These are phyloP conservation scores for Evernia prunastri DNA, from an alignment of 495 filamentous ascomycete species.

Conservation along the genomic window DNA sequence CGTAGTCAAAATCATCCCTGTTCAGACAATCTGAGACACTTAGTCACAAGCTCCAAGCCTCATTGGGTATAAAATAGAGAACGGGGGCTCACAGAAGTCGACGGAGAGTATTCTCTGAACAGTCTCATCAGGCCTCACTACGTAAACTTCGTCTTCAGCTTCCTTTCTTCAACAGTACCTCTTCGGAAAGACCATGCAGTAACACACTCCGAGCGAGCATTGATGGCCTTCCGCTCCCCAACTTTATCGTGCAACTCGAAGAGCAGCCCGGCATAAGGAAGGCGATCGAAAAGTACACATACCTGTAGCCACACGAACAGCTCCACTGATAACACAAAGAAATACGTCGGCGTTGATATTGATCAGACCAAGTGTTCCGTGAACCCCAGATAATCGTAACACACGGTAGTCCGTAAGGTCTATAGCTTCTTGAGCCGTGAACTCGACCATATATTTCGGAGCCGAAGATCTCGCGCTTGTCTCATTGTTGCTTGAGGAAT, in stretches of 20 bases:
- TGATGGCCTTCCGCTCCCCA: not conserved
- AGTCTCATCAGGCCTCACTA: constrained; percentile 74
- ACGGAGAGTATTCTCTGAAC: constrained; percentile 81
- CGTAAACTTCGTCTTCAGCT: not conserved
- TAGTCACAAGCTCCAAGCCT: not conserved
- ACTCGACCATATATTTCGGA: constrained; percentile 81
- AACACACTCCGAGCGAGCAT: not conserved
- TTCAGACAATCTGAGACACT: constrained; percentile 66
- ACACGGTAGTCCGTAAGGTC: constrained; percentile 68
- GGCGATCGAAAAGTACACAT: not conserved
- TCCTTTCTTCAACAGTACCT: not conserved
- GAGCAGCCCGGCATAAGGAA: not conserved
- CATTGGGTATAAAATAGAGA: not conserved
- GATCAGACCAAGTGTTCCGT: constrained; percentile 86
- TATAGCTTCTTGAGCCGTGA: constrained; percentile 54
- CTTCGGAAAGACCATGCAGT: not conserved
- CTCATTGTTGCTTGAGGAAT: constrained; percentile 38
- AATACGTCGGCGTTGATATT: constrained; percentile 83
- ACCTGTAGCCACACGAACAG: constrained; percentile 63
- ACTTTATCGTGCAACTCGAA: not conserved
- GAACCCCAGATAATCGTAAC: constrained; percentile 64
- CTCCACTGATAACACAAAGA: constrained; percentile 78
- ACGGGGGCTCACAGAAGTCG: constrained; percentile 61
- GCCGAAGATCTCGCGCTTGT: constrained; percentile 34
- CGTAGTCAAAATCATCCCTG: constrained; percentile 70